Evolutionary conservation across 129 eudicot genomes (phyloP), one percentile per base, ranked within the genome.

Genomic region (Mikania micrantha): DNA sequence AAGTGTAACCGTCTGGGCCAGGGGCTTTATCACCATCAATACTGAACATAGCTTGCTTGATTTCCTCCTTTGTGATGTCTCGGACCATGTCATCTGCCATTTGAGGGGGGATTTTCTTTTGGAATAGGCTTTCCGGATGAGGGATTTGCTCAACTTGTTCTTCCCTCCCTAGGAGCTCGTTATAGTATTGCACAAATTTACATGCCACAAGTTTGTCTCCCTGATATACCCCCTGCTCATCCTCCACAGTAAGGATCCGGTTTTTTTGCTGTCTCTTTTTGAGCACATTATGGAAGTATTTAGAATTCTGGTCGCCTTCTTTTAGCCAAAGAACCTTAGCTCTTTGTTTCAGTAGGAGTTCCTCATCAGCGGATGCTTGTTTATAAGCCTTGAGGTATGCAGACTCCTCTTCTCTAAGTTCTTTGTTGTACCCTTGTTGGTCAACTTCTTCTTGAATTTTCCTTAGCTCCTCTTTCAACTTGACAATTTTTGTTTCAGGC

Each of bases 81-180:
- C 16, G 0, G 0, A 22, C 16, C 60, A 53, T 53, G 2, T 9
- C 1, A 0, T 0, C 15, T 0, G 60, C 60, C 15, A 6, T 12
- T 0, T 3, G 1, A 0, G 2, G 0, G 0, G 60, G 16, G 5
- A 53, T 0, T 1, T 1, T 25, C 1, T 3, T 9, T 0, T 1
- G 0, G 4, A 53, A 53, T 0, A 53, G 16, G 0, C 2, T 3
- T 0, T 20, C 7, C 0, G 60, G 60, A 29, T 2, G 34, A 2
- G 2, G 34, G 4, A 29, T 29, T 29, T 4, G 34, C 4, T 29
- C 34, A 29, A 4, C 4, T 2, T 2, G 34, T 2, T 2, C 34
- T 4, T 29, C 34, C 34, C 3, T 29, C 2, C 34, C 34, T 2
- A 29, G 34, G 3, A 29, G 34, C 3, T 4, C 4, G 2, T 2